phyloP scores from a whole-genome alignment of 257 asterid genomes.

The Linderniella brevidens region DNA sequence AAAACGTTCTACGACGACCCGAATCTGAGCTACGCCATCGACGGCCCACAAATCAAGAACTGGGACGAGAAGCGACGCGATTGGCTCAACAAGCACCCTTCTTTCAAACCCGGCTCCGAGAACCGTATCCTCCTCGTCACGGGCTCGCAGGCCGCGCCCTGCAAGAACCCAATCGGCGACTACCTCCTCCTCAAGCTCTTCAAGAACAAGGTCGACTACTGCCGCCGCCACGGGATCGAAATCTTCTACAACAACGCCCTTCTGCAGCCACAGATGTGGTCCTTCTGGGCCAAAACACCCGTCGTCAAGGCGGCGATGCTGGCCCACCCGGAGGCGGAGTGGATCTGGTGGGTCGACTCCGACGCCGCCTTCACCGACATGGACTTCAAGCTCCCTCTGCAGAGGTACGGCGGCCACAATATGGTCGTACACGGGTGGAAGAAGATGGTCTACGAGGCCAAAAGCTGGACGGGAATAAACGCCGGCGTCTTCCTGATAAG shows the following conservation, averaged over 20 bases:
- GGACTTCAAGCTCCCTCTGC: slow-evolving; percentile 68
- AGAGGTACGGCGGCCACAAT: slow-evolving; percentile 43
- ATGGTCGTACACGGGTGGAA: slow-evolving; percentile 89
- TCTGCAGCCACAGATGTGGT: slow-evolving; percentile 65
- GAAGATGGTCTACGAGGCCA: slow-evolving; percentile 22
- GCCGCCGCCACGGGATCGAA: slow-evolving; percentile 77
- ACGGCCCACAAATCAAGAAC: slow-evolving; percentile 28
- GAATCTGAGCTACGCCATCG: slow-evolving; percentile 41
- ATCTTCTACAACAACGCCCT: slow-evolving; percentile 71
- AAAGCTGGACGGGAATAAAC: slow-evolving; percentile 89
- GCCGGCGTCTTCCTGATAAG: slow-evolving; percentile 92
- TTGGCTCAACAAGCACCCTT: slow-evolving; percentile 72
- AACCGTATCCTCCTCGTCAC: slow-evolving; percentile 55
- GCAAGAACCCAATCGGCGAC: slow-evolving; percentile 79
- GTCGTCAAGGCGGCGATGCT: slow-evolving; percentile 75
- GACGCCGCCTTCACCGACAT: slow-evolving; percentile 95
- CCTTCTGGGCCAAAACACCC: slow-evolving; percentile 93
- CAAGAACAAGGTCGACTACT: slow-evolving; percentile 91
- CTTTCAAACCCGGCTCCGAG: slow-evolving; percentile 33
- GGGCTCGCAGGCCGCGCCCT: slow-evolving; percentile 74
- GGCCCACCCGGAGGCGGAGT: slow-evolving; percentile 94
- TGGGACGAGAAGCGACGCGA: slow-evolving; percentile 67
- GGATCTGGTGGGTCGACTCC: slow-evolving; percentile 99
- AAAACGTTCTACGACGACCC: slow-evolving; percentile 76
- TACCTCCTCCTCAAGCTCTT: slow-evolving; percentile 55